Percentiles rank a stretch among this genome's conserved stretches.
These are phyloP conservation scores for Coemansia sp. DNA, from an alignment of 192 early-diverging fungal genomes.

Conservation along the genomic window DNA sequence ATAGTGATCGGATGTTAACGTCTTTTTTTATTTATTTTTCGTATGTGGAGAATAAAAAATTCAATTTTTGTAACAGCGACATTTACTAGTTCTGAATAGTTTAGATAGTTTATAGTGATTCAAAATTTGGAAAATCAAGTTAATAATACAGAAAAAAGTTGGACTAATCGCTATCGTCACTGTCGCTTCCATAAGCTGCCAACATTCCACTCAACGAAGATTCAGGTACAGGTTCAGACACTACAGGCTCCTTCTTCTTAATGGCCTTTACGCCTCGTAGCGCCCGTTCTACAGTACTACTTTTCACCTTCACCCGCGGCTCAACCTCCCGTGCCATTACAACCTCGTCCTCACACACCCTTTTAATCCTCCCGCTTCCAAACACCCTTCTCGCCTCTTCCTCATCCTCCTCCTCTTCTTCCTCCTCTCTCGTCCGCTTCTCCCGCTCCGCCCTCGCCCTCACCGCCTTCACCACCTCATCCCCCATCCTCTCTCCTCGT, in stretches of 20 bases:
- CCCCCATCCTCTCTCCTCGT: slow-evolving; percentile 67
- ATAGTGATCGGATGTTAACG: no score
- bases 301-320: slow-evolving; percentile 7
- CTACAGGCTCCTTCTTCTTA: neutral
- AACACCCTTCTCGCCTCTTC: slow-evolving; percentile 27
- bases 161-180: neutral
- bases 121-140: neutral
- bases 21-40: no score
- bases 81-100: neutral
- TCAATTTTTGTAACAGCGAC: neutral
- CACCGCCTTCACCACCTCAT: neutral
- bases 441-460: neutral
- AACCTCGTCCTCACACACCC: slow-evolving; percentile 35
- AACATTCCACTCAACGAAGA: slow-evolving; percentile 35
- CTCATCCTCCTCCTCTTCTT: slow-evolving; percentile 30
- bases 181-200: slow-evolving; percentile 36
- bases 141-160: neutral
- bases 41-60: neutral
- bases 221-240: neutral
- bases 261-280: slow-evolving; percentile 2
- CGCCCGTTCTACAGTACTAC: neutral
- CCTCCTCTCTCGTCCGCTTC: neutral
- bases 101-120: no score
- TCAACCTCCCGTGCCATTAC: slow-evolving; percentile 16
- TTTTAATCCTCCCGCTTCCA: slow-evolving; percentile 27